phyloP scores from a whole-genome alignment of 164 flowering plant genomes.

The Kalanchoe fedtschenkoi region DNA sequence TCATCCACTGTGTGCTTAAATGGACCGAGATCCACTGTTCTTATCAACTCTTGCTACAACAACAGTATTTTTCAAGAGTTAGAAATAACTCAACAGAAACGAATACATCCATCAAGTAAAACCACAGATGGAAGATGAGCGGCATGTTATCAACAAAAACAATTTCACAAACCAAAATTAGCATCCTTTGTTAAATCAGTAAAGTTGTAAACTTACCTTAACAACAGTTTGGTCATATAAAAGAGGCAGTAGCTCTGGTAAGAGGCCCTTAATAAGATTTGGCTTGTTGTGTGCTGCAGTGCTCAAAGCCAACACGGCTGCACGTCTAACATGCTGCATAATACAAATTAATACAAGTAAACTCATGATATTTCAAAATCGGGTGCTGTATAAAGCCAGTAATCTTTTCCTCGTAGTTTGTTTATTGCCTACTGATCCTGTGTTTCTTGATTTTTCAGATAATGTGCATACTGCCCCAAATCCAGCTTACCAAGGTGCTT shows the following conservation, averaged over 20 bases:
- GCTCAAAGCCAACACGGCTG: slow-evolving; percentile 92
- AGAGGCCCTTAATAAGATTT: slow-evolving; percentile 80
- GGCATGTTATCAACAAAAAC: neutral
- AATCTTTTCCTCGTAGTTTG: neutral
- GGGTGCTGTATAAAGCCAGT: neutral
- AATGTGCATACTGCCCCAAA: no score
- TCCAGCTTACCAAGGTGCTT: neutral
- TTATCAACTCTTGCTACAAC: slow-evolving; percentile 85
- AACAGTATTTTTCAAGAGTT: slow-evolving; percentile 3
- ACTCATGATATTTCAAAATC: neutral
- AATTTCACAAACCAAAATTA: neutral
- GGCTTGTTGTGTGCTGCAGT: slow-evolving; percentile 99
- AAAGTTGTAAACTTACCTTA: slow-evolving; percentile 43
- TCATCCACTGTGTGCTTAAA: slow-evolving; percentile 98
- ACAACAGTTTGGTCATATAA: slow-evolving; percentile 93
- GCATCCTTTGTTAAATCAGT: neutral
- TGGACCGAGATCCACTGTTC: slow-evolving; percentile 99
- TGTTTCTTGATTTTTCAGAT: no score
- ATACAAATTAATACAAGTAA: slow-evolving; percentile 1
- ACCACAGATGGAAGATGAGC: neutral
- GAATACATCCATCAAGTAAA: neutral
- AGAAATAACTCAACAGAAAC: neutral
- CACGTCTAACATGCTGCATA: slow-evolving; percentile 95
- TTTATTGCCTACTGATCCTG: no score
- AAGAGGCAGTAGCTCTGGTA: slow-evolving; percentile 86